Conservation (phyloP, 1,284 basidiomycete genomes). For the Termitomyces sp. region DNA sequence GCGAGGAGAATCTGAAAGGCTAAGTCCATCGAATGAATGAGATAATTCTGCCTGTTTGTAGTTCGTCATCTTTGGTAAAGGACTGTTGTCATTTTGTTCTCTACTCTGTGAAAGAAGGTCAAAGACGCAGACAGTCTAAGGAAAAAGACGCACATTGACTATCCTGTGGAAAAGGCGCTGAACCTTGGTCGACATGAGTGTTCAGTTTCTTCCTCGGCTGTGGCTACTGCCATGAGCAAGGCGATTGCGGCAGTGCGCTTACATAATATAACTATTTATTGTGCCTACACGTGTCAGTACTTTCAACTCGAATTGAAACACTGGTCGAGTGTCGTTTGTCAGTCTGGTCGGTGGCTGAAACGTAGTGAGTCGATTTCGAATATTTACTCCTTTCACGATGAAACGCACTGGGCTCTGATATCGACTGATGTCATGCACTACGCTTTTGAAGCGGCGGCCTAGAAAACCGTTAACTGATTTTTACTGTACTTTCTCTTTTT, state of each 20-base stretch:
- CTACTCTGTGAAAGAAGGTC: not conserved
- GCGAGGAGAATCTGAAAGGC: conserved; percentile 16
- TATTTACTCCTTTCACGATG: conserved; percentile 40
- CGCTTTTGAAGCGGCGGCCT: conserved; percentile 74
- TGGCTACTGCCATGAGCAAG: too few relatives aligned
- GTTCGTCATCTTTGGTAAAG: not conserved
- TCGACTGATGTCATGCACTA: conserved; percentile 68
- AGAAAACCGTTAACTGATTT: conserved; percentile 85
- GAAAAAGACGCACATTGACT: not conserved
- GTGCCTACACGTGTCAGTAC: too few relatives aligned
- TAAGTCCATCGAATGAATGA: conserved; percentile 35
- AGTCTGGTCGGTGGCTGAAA: too few relatives aligned
- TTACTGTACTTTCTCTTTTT: not conserved
- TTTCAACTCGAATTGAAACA: too few relatives aligned
- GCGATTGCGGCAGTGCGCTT: not conserved
- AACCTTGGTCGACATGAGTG: conserved; percentile 19
- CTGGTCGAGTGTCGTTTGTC: too few relatives aligned
- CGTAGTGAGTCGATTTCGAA: conserved; percentile 3
- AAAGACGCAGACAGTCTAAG: not conserved
- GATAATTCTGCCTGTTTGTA: conserved; percentile 27
- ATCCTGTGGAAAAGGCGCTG: conserved; percentile 24
- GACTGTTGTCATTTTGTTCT: conserved; percentile 1
- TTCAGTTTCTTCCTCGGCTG: too few relatives aligned
- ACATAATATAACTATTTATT: not conserved
- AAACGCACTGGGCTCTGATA: conserved; percentile 89